phyloP scores from a whole-genome alignment of 768 basidiomycete genomes.

The Gloeopeniophorella convolvens region DNA sequence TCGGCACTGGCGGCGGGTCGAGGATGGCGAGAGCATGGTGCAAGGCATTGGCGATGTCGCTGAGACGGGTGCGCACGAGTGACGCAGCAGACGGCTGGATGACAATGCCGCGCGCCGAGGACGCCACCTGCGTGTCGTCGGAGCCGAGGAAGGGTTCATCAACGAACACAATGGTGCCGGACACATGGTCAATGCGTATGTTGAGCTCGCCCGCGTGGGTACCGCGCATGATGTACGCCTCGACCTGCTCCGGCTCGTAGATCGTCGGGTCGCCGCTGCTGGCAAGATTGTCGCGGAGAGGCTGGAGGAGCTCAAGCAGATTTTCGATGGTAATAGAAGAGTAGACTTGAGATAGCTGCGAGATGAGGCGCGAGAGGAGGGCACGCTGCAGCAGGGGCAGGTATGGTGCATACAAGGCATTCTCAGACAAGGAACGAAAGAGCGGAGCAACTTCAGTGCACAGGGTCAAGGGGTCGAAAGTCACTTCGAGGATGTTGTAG shows the following conservation, averaged over 20 bases:
- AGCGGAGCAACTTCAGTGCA: conserved; percentile 75
- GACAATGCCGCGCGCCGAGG: conserved; percentile 31
- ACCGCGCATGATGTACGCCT: conserved; percentile 91
- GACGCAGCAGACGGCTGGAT: conserved; percentile 70
- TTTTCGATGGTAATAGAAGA: conserved; percentile 75
- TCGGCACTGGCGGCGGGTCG: conserved; percentile 36
- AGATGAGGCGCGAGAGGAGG: conserved; percentile 83
- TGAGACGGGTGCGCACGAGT: conserved; percentile 70
- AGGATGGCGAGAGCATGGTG: conserved; percentile 61
- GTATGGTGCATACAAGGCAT: conserved; percentile 69
- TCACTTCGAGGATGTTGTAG: conserved; percentile 85
- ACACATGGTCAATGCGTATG: conserved; percentile 85
- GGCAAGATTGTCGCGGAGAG: conserved; percentile 52
- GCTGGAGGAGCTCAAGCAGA: conserved; percentile 71
- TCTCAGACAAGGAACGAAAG: conserved; percentile 49
- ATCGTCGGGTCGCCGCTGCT: conserved; percentile 29
- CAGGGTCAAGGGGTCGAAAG: conserved; percentile 88
- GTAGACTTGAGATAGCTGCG: conserved; percentile 90
- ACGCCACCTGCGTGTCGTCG: conserved; percentile 32
- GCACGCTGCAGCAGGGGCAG: conserved; percentile 87
- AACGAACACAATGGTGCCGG: conserved; percentile 76
- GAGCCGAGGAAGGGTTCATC: conserved; percentile 60
- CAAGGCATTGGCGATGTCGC: conserved; percentile 66
- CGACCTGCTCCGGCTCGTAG: conserved; percentile 72
- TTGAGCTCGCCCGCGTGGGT: conserved; percentile 80